Conservation (phyloP, 2,329 filamentous ascomycete species). For the Trichoderma koningii region DNA sequence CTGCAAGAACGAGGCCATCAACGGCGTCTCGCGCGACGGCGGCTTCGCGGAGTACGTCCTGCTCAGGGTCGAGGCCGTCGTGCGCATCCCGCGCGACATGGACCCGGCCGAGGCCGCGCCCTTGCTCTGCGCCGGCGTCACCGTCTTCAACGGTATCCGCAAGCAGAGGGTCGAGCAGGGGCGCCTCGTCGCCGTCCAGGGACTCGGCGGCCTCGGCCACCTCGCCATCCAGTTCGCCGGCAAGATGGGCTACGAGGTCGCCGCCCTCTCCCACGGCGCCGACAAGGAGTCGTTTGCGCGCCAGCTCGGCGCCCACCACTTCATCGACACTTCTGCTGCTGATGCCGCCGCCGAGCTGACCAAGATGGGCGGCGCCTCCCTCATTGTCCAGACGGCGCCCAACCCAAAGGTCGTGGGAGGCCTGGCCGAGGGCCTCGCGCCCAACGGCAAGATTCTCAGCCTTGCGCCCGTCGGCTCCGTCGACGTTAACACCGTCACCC, state of each 20-base stretch:
- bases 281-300: constrained; percentile 68
- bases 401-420: constrained; percentile 56
- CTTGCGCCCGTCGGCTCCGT: constrained; percentile 54
- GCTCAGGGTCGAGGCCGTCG: constrained; percentile 61
- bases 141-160: constrained; percentile 61
- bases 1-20: constrained; percentile 63
- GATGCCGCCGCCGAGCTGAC: constrained; percentile 52
- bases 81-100: constrained; percentile 55
- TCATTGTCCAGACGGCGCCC: constrained; percentile 66
- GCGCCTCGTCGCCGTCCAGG: constrained; percentile 61
- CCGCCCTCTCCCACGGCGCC: constrained; percentile 65
- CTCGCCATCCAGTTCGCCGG: constrained; percentile 74
- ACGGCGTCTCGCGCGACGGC: constrained; percentile 66
- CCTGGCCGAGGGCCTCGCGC: constrained; percentile 55
- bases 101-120: constrained; percentile 58
- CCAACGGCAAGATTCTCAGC: constrained; percentile 61
- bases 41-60: constrained; percentile 68
- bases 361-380: constrained; percentile 61
- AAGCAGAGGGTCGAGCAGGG: constrained; percentile 56
- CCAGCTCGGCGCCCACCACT: constrained; percentile 48
- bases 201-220: constrained; percentile 75
- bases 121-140: constrained; percentile 66
- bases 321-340: constrained; percentile 54
- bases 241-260: constrained; percentile 74
- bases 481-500: constrained; percentile 45